Conservation (phyloP, 1,284 basidiomycete genomes). For the Cerrena zonata region DNA sequence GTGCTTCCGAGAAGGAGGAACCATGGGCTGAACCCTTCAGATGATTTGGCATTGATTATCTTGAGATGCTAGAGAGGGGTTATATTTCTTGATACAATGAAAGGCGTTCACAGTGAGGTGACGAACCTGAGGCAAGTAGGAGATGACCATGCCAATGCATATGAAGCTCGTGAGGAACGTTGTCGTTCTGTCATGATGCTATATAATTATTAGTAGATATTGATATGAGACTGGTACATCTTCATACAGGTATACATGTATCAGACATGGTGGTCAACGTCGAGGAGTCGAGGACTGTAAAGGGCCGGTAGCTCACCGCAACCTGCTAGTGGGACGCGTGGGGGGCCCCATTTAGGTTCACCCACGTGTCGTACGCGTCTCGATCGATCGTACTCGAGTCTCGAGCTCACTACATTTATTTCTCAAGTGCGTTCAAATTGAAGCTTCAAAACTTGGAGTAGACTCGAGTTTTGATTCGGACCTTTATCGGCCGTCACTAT, state of each 20-base stretch:
- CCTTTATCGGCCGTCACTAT: no score
- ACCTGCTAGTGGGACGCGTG: no score
- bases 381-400: background rate
- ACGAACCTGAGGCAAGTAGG: constrained; percentile 82
- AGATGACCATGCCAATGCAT: constrained; percentile 76
- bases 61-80: constrained; percentile 50
- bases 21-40: constrained; percentile 87
- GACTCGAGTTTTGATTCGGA: no score
- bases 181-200: constrained; percentile 75
- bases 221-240: background rate
- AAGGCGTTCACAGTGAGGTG: background rate
- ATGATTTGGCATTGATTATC: constrained; percentile 72
- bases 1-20: constrained; percentile 91
- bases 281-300: background rate
- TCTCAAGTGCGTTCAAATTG: no score
- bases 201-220: background rate
- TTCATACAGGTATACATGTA: background rate
- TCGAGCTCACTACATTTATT: no score
- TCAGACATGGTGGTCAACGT: background rate
- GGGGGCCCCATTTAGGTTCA: no score
- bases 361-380: background rate
- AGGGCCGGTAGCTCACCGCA: no score
- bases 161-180: constrained; percentile 71
- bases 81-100: background rate
- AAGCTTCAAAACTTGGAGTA: no score